A percentile compares a stretch with the other conserved stretches of the same genome.
phyloP scores from a whole-genome alignment of 2,329 filamentous ascomycete genomes.

The Aspergillus sp. region DNA sequence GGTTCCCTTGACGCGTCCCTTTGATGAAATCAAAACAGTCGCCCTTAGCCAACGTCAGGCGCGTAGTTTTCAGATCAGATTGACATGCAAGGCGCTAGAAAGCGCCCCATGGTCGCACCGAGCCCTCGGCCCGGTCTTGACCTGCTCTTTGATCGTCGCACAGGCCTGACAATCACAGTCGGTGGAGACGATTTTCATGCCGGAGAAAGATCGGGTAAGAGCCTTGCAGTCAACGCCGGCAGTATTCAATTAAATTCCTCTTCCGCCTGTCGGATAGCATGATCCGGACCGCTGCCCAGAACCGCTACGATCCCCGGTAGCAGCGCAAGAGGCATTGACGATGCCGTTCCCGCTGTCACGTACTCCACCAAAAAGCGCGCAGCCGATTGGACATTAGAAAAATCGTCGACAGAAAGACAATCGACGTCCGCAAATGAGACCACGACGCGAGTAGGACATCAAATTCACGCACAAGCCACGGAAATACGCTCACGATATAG shows the following conservation, averaged over 20 bases:
- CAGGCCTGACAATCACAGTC: background rate
- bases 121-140: constrained; percentile 1
- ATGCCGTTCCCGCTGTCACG: constrained; percentile 1
- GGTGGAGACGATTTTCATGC: background rate
- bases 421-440: constrained; percentile 24
- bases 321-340: background rate
- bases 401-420: constrained; percentile 21
- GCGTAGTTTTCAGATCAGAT: constrained; percentile 3
- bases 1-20: constrained; percentile 10
- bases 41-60: background rate
- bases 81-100: background rate
- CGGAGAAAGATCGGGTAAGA: background rate
- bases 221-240: background rate
- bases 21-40: constrained; percentile 8
- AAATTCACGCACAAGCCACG: too few species aligned
- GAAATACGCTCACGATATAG: too few species aligned
- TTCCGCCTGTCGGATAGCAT: background rate
- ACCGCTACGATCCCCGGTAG: constrained; percentile 3
- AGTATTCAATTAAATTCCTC: background rate
- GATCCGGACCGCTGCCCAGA: background rate
- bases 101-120: background rate
- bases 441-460: constrained; percentile 9
- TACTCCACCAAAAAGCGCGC: constrained; percentile 11
- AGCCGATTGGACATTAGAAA: constrained; percentile 4
- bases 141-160: constrained; percentile 1